Base-by-base conservation (phyloP, 495 filamentous ascomycete species). In the Sphaerosporella brunnea region DNA sequence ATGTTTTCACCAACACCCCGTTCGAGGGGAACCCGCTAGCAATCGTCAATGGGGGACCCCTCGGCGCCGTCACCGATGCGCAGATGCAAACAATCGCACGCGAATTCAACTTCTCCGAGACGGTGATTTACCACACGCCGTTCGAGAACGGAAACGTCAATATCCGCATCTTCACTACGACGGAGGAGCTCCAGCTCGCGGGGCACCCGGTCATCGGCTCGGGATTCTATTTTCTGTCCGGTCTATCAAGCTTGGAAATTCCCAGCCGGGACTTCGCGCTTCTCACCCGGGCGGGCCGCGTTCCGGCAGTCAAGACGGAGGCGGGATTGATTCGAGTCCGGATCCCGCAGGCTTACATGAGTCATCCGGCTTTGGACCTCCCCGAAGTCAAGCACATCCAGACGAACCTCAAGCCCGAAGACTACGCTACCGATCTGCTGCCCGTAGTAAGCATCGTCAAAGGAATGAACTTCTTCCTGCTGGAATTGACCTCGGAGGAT, bases 381-480 rank as follows among this genome's bases (percentile, higher is more conserved):
- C 28, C 28, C 28, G 5, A 5, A 5, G 28, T 32, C 28, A 32
- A 32, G 28, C 5, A 5, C 13, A 7, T 32, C 5, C 28, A 32
- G 13, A 13, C 7, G 28, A 32, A 32, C 13, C 28, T 32, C 28
- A 32, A 32, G 7, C 7, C 28, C 28, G 28, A 5, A 32, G 28
- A 32, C 28, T 32, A 32, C 13, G 28, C 13, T 7, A 13, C 13
- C 5, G 28, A 32, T 13, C 5, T 7, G 28, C 28, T 32, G 13
- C 51, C 39, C 0, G 30, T 56, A 9, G 69, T 77, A 5, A 80
- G 75, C 36, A 72, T 82, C 24, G 79, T 84, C 5, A 74, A 72
- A 44, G 80, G 79, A 18, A 79, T 84, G 73, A 72, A 71, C 0
- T 82, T 79, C 52, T 53, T 74, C 2, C 62, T 80, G 2, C 64